These are phyloP conservation scores for Rhizophagus prolifer DNA, from an alignment of 192 early-diverging fungal species.

Conservation along the genomic window DNA sequence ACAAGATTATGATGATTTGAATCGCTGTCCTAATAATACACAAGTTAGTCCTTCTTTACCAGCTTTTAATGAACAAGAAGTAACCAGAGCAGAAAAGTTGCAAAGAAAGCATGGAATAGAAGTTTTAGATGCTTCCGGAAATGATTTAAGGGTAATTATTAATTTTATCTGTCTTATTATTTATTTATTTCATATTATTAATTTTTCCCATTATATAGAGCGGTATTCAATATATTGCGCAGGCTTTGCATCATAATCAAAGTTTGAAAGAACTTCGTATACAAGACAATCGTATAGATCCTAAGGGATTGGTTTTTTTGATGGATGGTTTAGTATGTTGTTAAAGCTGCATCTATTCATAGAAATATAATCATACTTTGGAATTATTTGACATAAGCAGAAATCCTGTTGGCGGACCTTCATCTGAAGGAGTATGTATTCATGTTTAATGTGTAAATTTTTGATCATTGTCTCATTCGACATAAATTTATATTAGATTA, in stretches of 20 bases:
- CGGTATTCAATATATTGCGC: slow-evolving; percentile 56
- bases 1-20: slow-evolving; percentile 50
- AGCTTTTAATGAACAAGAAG: slow-evolving; percentile 3
- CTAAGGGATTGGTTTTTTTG: slow-evolving; percentile 42
- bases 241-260: slow-evolving; percentile 53
- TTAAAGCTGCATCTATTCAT: too few relatives aligned
- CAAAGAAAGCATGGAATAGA: slow-evolving; percentile 38
- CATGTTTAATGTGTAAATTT: not conserved
- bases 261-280: slow-evolving; percentile 45
- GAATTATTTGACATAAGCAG: slow-evolving; percentile 43
- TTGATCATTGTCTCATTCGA: not conserved
- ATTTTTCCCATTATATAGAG: slow-evolving; percentile 28
- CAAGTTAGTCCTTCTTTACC: not conserved
- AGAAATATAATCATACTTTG: slow-evolving; percentile 53
- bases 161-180: not conserved
- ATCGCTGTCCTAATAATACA: not conserved
- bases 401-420: slow-evolving; percentile 41
- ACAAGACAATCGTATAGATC: slow-evolving; percentile 51
- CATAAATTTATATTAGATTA: slow-evolving; percentile 35
- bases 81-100: not conserved
- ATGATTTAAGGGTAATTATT: slow-evolving; percentile 44
- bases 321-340: slow-evolving; percentile 53
- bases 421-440: slow-evolving; percentile 35
- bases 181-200: not conserved
- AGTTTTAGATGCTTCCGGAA: slow-evolving; percentile 40